Conservation (phyloP, 2,329 filamentous ascomycete genomes). For the Bertia moriformis region DNA sequence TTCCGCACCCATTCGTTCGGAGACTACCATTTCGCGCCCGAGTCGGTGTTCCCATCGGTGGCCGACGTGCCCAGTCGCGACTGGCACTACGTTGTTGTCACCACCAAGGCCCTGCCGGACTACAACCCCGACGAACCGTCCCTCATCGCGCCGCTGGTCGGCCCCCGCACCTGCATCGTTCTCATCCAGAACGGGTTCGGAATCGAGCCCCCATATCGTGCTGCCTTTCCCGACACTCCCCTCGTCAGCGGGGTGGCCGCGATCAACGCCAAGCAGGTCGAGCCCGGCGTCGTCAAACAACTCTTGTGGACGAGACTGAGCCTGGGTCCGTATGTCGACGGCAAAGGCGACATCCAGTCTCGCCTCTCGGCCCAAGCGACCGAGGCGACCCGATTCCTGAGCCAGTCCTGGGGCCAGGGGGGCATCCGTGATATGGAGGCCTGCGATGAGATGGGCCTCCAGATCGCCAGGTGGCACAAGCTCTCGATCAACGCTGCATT, state of each 20-base stretch:
- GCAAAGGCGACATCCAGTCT: no score
- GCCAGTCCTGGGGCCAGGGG: no score
- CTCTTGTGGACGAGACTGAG: conserved; percentile 64
- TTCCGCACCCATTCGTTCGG: conserved; percentile 55
- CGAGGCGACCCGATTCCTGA: no score
- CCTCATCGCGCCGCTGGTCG: conserved; percentile 45
- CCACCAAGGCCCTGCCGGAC: conserved; percentile 58
- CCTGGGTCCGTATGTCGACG: conserved; percentile 48
- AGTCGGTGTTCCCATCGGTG: conserved; percentile 47
- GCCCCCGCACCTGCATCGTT: conserved; percentile 38
- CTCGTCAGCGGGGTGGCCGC: conserved; percentile 58
- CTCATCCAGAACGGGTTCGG: conserved; percentile 59
- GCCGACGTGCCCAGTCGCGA: conserved; percentile 27
- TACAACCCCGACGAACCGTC: conserved; percentile 42
- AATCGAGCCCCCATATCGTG: conserved; percentile 52
- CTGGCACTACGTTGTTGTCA: conserved; percentile 57
- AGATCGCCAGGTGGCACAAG: no score
- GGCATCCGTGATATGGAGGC: no score
- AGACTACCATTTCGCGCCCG: conserved; percentile 46
- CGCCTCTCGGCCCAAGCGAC: no score
- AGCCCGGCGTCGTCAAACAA: conserved; percentile 48
- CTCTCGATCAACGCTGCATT: no score
- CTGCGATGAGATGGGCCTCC: no score
- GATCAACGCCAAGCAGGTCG: conserved; percentile 51
- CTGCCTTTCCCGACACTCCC: conserved; percentile 41